Conservation (phyloP, 768 basidiomycete species). For the Termitomyces sp. region DNA sequence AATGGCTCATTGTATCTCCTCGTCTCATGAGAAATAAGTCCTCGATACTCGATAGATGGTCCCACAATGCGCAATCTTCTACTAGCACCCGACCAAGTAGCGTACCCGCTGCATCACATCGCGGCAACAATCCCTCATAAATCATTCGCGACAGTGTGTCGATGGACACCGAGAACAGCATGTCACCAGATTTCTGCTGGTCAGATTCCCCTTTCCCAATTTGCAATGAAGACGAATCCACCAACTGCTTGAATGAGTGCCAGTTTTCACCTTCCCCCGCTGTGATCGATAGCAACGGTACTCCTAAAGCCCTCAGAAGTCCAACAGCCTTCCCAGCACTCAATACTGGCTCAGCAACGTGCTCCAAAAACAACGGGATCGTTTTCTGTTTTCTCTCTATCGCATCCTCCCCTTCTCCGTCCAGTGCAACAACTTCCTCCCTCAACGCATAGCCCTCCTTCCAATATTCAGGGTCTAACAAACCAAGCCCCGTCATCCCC, state of each 20-base stretch:
- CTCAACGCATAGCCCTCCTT: slow-evolving; percentile 63
- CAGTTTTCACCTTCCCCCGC: slow-evolving; percentile 27
- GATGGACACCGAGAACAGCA: slow-evolving; percentile 48
- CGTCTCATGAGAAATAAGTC: slow-evolving; percentile 71
- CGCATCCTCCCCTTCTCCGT: slow-evolving; percentile 9
- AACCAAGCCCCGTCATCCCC: slow-evolving; percentile 43
- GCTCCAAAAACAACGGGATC: slow-evolving; percentile 60
- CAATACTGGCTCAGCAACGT: slow-evolving; percentile 55
- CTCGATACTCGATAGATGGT: slow-evolving; percentile 62
- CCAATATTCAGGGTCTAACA: slow-evolving; percentile 79
- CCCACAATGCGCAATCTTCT: slow-evolving; percentile 63
- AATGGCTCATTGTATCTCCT: slow-evolving; percentile 76
- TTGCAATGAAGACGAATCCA: slow-evolving; percentile 22
- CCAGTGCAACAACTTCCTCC: slow-evolving; percentile 30
- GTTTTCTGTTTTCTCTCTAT: slow-evolving; percentile 23
- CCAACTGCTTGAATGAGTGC: slow-evolving; percentile 40
- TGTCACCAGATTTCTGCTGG: slow-evolving; percentile 10
- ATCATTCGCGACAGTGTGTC: slow-evolving; percentile 60
- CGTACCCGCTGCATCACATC: slow-evolving; percentile 49
- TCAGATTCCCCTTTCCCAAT: not conserved
- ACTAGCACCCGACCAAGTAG: slow-evolving; percentile 55
- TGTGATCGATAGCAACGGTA: slow-evolving; percentile 16
- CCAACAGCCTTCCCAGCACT: slow-evolving; percentile 77
- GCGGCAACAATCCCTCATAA: slow-evolving; percentile 59
- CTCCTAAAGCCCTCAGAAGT: slow-evolving; percentile 60